Conservation (phyloP, 2,329 filamentous ascomycete genomes). For the Diaporthe capsici region DNA sequence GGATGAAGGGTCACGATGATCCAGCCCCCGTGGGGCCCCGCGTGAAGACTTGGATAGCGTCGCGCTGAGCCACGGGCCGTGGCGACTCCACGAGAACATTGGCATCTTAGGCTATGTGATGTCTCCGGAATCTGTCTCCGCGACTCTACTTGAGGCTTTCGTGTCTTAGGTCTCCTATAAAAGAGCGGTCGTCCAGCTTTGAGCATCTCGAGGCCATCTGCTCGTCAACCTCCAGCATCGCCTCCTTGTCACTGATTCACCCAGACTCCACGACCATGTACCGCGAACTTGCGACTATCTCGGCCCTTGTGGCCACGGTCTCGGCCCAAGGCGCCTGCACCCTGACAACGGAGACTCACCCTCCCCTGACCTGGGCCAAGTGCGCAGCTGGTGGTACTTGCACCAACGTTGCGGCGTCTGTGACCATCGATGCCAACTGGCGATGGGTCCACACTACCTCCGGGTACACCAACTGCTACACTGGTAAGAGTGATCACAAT, state of each 20-base stretch:
- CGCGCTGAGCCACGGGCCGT: slow-evolving; percentile 18
- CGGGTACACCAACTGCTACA: slow-evolving; percentile 61
- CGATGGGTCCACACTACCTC: slow-evolving; percentile 66
- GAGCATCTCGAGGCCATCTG: background rate
- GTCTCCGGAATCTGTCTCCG: slow-evolving; percentile 7
- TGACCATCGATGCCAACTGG: slow-evolving; percentile 71
- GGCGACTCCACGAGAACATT: background rate
- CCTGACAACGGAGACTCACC: slow-evolving; percentile 62
- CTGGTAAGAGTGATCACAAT: background rate
- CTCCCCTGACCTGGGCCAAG: slow-evolving; percentile 65
- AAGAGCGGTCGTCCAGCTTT: background rate
- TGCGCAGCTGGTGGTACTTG: slow-evolving; percentile 65
- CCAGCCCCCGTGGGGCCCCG: slow-evolving; percentile 24
- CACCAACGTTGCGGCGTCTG: slow-evolving; percentile 58
- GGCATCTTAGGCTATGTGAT: slow-evolving; percentile 30
- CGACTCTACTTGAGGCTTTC: background rate
- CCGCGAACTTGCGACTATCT: slow-evolving; percentile 14
- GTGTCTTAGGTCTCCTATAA: background rate
- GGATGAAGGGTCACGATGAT: slow-evolving; percentile 23
- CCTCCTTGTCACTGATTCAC: too few relatives aligned
- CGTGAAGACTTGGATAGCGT: background rate
- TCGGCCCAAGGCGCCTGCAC: slow-evolving; percentile 65
- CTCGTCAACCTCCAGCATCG: background rate
- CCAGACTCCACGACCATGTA: slow-evolving; percentile 20
- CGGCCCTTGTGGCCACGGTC: slow-evolving; percentile 29